These are phyloP conservation scores for Eucalyptus brandiana DNA, from an alignment of 345 rosid species.

Conservation along the genomic window DNA sequence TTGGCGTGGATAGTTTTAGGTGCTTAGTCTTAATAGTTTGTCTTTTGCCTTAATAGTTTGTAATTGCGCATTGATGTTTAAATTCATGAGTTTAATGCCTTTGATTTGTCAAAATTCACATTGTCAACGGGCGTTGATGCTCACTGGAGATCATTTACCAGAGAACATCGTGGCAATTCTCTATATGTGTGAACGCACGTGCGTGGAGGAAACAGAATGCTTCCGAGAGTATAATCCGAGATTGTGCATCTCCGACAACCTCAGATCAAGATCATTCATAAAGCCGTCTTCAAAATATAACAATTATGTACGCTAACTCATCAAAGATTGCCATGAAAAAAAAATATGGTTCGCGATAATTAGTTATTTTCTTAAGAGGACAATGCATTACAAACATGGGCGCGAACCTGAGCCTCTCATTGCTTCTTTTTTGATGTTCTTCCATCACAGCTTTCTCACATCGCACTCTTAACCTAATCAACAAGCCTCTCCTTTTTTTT, in stretches of 20 bases:
- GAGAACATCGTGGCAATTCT: too few relatives aligned
- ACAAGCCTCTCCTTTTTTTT: neutral
- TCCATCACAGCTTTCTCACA: neutral
- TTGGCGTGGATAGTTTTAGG: too few relatives aligned
- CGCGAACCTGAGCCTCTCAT: neutral
- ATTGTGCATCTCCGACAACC: neutral
- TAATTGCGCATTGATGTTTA: too few relatives aligned
- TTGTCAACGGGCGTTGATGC: too few relatives aligned
- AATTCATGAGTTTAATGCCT: neutral
- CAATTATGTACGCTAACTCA: neutral
- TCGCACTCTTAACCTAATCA: neutral
- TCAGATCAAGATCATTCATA: neutral
- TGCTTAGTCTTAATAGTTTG: too few relatives aligned
- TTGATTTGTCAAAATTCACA: too few relatives aligned
- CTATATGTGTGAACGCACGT: too few relatives aligned
- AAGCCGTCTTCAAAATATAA: neutral
- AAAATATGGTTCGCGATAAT: neutral
- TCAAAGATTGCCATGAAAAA: neutral
- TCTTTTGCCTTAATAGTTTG: too few relatives aligned
- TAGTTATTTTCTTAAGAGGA: neutral
- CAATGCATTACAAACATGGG: neutral
- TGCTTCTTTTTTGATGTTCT: neutral
- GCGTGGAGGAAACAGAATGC: too few relatives aligned
- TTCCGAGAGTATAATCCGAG: neutral
- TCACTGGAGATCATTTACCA: too few relatives aligned